phyloP scores from a whole-genome alignment of 2,329 filamentous ascomycete species.

The Gliomastix tumulicola region DNA sequence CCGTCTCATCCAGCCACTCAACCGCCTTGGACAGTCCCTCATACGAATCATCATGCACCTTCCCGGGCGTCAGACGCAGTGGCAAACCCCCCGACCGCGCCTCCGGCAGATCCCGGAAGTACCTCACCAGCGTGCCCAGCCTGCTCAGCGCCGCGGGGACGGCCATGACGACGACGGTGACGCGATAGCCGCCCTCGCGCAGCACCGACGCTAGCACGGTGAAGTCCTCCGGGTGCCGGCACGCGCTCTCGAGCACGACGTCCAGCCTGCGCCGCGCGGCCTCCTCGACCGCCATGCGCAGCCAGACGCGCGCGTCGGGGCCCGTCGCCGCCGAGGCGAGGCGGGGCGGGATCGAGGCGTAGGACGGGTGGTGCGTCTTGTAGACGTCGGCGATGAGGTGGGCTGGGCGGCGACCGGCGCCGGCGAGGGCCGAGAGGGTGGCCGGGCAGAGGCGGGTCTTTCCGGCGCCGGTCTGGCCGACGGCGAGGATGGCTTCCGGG shows the following conservation, averaged over 20 bases:
- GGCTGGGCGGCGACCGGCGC: constrained; percentile 9
- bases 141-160: constrained; percentile 32
- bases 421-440: constrained; percentile 22
- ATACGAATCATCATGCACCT: constrained; percentile 39
- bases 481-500: constrained; percentile 31
- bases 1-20: constrained; percentile 23
- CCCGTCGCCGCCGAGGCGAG: constrained; percentile 30
- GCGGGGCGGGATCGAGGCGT: constrained; percentile 19
- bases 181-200: constrained; percentile 21
- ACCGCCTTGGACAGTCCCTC: constrained; percentile 27
- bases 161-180: constrained; percentile 32
- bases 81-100: constrained; percentile 25
- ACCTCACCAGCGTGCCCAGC: constrained; percentile 33
- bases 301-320: constrained; percentile 35
- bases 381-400: constrained; percentile 43
- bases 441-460: constrained; percentile 35
- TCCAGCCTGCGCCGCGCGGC: constrained; percentile 21
- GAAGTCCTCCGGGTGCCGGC: constrained; percentile 34
- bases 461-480: constrained; percentile 41
- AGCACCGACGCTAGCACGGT: constrained; percentile 24
- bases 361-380: constrained; percentile 39
- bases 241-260: constrained; percentile 37
- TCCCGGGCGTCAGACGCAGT: constrained; percentile 30
- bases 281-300: constrained; percentile 26
- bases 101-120: constrained; percentile 24